Evolutionary conservation across 208 protist genomes (phyloP).

Genomic region (Trypanosoma melophagium): DNA sequence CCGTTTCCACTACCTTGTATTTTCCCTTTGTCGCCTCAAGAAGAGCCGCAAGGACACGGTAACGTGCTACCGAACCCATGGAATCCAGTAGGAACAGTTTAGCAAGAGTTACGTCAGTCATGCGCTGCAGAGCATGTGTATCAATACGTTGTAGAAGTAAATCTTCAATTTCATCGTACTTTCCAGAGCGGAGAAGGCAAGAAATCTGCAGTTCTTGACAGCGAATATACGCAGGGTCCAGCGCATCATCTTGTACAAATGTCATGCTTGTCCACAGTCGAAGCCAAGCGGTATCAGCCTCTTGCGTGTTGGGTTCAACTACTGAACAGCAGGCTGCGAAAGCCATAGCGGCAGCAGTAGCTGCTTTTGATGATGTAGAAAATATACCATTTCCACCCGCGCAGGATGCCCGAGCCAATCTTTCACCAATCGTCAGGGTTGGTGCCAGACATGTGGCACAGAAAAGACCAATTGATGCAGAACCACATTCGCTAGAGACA

Average conservation of each 20-base stretch:
- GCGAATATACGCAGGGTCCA: slow-evolving; percentile 13
- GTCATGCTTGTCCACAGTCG: slow-evolving; percentile 13
- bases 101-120: slow-evolving; percentile 17
- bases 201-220: slow-evolving; percentile 49
- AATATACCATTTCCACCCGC: neutral
- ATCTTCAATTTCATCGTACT: slow-evolving; percentile 23
- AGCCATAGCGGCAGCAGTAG: slow-evolving; percentile 18
- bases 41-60: slow-evolving; percentile 14
- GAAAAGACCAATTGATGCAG: slow-evolving; percentile 30
- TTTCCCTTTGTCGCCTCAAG: slow-evolving; percentile 14
- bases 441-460: slow-evolving; percentile 40
- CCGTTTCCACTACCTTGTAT: neutral
- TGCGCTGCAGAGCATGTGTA: slow-evolving; percentile 22
- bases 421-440: slow-evolving; percentile 24
- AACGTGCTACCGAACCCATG: neutral
- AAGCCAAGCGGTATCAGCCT: slow-evolving; percentile 18
- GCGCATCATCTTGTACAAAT: neutral
- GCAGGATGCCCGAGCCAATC: slow-evolving; percentile 23
- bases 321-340: slow-evolving; percentile 18
- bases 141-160: slow-evolving; percentile 18
- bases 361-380: slow-evolving; percentile 21
- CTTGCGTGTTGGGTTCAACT: neutral
- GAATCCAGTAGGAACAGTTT: slow-evolving; percentile 19
- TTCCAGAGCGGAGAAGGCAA: slow-evolving; percentile 34
- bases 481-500: neutral